Percentiles rank a stretch among this genome's conserved stretches.
Conservation (phyloP, 306 rosid genomes). For the Chamaecrista fasciculata region DNA sequence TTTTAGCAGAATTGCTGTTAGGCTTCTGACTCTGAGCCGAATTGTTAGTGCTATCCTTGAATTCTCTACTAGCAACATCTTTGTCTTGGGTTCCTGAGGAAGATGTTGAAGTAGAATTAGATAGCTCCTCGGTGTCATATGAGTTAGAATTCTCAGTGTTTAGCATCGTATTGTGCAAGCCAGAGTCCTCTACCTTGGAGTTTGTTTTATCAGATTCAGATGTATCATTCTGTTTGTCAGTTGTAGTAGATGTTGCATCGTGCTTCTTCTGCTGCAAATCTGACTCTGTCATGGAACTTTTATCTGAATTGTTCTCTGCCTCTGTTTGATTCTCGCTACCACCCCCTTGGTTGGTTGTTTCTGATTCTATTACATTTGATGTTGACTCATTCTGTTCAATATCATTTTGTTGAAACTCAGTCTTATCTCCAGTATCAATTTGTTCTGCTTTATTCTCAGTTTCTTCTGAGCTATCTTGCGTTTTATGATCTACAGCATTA, state of each 20-base stretch:
- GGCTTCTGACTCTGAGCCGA: conserved; percentile 28
- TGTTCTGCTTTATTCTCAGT: conserved; percentile 40
- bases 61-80: conserved; percentile 30
- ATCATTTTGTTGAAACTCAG: conserved; percentile 38
- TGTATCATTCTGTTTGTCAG: conserved; percentile 19
- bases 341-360: conserved; percentile 31
- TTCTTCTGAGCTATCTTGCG: conserved; percentile 29
- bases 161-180: conserved; percentile 29
- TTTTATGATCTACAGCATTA: conserved; percentile 45
- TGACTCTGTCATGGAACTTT: conserved; percentile 20
- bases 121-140: conserved; percentile 30
- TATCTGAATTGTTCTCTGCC: conserved; percentile 24
- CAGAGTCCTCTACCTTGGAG: conserved; percentile 32
- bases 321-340: conserved; percentile 30
- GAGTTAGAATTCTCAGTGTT: conserved; percentile 33
- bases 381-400: conserved; percentile 32
- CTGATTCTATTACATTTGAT: conserved; percentile 28
- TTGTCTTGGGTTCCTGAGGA: conserved; percentile 32
- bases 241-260: conserved; percentile 6
- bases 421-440: conserved; percentile 38
- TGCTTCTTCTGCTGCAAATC: conserved; percentile 29
- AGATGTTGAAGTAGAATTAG: conserved; percentile 33
- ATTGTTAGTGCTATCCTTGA: conserved; percentile 29
- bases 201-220: conserved; percentile 24
- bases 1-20: conserved; percentile 26